Evolutionary conservation across 106 monocot species (phyloP), one percentile per base, ranked within the genome.

Genomic region (Amphibolis antarctica): DNA sequence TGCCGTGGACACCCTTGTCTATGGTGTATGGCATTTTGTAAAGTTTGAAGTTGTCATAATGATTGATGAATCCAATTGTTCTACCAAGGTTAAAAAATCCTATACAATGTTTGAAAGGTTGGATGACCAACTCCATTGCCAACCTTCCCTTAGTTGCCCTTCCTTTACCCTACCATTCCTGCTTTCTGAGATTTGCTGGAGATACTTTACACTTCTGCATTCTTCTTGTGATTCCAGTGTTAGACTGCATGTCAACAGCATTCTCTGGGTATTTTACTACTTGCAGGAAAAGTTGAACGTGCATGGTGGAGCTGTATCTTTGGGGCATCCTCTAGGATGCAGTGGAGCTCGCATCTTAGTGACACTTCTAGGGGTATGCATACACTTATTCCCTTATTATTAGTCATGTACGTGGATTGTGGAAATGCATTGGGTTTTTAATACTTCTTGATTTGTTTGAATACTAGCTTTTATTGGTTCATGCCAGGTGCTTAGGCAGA

Each of bases 331-430:
- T 69, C 70, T 94, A 44, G 94, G 94, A 19, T 94, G 94, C 70
- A 94, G 94, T 78, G 94, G 94, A 62, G 89, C 94, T 61, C 89
- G 94, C 55, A 94, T 94, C 65, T 22, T 89, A 59, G 94, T 94
- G 43, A 89, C 94, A n/a, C 73, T 94, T 24, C 69, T 94, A 46
- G 94, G 94, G 81, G 94, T 94, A 83, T 69, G 78, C 56, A 10
- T 50, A 53, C 30, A 3, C 12, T 2, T 36, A 36, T 36, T 2
- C 4, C 7, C 7, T 36, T 4, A 4, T 36, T 7, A 36, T 2
- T 36, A 36, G 7, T 36, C 7, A 36, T 36, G 36, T 36, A 36
- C 36, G 2, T 36, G 36, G 36, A 4, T 36, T 36, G 36, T 36
- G 36, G 36, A 36, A 29, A 28, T 45, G 51, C 50, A 4, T n/a